Base-by-base conservation (phyloP, 2,329 filamentous ascomycete species). In the Hirsutella rhossiliensis region DNA sequence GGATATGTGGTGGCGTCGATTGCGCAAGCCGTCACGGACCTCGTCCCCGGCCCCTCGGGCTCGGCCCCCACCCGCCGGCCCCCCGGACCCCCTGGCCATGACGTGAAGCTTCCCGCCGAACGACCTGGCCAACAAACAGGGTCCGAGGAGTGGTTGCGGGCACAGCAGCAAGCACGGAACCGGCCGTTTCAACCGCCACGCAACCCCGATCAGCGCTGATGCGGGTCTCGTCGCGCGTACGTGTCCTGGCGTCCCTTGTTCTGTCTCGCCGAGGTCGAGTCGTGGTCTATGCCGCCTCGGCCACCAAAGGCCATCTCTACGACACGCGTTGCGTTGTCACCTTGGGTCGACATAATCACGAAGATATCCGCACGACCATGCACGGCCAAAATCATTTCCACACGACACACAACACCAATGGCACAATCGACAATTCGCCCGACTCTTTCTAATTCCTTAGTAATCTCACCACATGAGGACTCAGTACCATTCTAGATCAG, bases 1-100 rank as follows among this genome's bases (percentile, higher is more conserved):
- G 74, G 75, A 52, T 84, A 84, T 54, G 80, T 89, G 45, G 79
- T 88, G 48, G 76, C 80, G 43, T 80, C 80, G 4, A 84, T 90
- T 51, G 77, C 84, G 12, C 76, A 81, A 53, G 81, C 83, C 38
- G 80, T 89, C 47, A 83, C 80, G 45, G 76, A 79, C 50, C 75
- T 86, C 41, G 71, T 82, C 31, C 74, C 80, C 41, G 69, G 74
- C 20, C 50, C 62, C 27, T 55, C 63, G 12, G 56, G 53, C 41
- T 55, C 58, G 39, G 48, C 57, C 39, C 50, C 50, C 41, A 46
- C 43, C 46, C 38, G 48, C 45, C 45, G 49, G 42, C 45, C 53
- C 30, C 50, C 55, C 15, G 46, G 47, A 15, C 48, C 55, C 27
- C 54, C 62, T 6, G 61, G 62, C 46, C 73, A 76, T 40, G 78